Conservation (phyloP, 768 basidiomycete genomes). For the Nidularia sp. region DNA sequence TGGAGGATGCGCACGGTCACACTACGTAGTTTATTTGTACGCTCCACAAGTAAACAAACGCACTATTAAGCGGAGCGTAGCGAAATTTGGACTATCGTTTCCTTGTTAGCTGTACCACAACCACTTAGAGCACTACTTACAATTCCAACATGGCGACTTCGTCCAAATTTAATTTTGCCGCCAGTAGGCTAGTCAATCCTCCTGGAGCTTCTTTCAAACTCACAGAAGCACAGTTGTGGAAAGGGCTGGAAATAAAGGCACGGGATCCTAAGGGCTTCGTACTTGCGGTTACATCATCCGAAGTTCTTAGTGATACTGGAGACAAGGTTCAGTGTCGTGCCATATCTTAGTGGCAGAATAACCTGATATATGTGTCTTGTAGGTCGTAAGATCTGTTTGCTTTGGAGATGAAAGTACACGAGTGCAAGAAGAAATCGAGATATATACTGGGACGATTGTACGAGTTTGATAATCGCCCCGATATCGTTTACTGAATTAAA, state of each 20-base stretch:
- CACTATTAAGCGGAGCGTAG: no score
- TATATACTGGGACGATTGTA: slow-evolving; percentile 19
- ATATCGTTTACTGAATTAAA: no score
- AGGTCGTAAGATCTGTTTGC: slow-evolving; percentile 12
- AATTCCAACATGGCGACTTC: not conserved
- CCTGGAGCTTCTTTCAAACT: slow-evolving; percentile 14
- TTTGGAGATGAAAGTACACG: slow-evolving; percentile 8
- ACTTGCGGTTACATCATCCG: slow-evolving; percentile 12
- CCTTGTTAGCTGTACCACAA: no score
- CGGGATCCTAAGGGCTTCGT: slow-evolving; percentile 18
- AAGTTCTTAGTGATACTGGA: slow-evolving; percentile 15
- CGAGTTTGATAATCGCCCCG: not conserved
- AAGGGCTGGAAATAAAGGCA: slow-evolving; percentile 20
- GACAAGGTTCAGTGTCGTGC: slow-evolving; percentile 7
- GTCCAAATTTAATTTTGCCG: slow-evolving; percentile 13
- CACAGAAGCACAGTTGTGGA: slow-evolving; percentile 21
- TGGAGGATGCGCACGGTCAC: no score
- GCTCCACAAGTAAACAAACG: no score
- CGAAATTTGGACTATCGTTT: no score
- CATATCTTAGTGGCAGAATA: not conserved
- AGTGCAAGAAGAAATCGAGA: slow-evolving; percentile 13
- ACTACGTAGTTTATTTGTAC: no score
- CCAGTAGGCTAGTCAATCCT: slow-evolving; percentile 19
- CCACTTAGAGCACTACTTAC: no score
- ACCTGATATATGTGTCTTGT: not conserved